Conservation (phyloP, 768 basidiomycete species). For the Chalciporus piperatus region DNA sequence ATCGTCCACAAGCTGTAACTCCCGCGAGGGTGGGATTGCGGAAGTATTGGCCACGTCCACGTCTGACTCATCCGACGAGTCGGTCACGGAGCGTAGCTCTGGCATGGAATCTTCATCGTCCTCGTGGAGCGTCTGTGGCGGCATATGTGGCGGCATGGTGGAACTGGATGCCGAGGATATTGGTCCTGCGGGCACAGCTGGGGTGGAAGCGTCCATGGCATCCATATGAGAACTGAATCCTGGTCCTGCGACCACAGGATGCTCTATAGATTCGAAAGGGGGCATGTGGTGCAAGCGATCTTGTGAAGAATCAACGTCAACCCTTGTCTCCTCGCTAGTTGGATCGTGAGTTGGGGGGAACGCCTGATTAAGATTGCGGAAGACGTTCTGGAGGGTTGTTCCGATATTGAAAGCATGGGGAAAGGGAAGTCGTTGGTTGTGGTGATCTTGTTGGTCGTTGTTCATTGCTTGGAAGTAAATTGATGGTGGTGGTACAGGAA, state of each 20-base stretch:
- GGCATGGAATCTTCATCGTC: conserved; percentile 43
- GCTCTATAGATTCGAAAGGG: conserved; percentile 3
- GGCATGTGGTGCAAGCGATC: conserved; percentile 1
- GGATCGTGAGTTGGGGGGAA: conserved; percentile 14
- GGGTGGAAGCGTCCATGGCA: conserved; percentile 1
- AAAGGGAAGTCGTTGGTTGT: conserved; percentile 13
- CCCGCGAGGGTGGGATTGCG: conserved; percentile 23
- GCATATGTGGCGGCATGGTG: conserved; percentile 7
- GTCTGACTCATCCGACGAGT: conserved; percentile 37
- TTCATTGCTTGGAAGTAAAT: conserved; percentile 11
- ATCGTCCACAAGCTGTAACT: conserved; percentile 27
- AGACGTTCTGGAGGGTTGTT: conserved; percentile 28
- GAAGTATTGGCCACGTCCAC: conserved; percentile 29
- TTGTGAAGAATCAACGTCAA: neutral
- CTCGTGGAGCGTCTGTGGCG: conserved; percentile 8
- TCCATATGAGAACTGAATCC: neutral
- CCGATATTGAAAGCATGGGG: conserved; percentile 21
- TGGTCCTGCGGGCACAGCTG: neutral
- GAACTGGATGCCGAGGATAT: conserved; percentile 1
- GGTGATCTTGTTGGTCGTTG: conserved; percentile 13
- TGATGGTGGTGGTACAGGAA: conserved; percentile 17
- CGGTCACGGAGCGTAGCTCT: conserved; percentile 36
- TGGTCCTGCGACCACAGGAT: neutral
- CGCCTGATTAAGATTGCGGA: conserved; percentile 33
- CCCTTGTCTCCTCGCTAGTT: neutral